These are phyloP conservation scores for Candida adriatica DNA, from an alignment of 805 yeast genomes.

Conservation along the genomic window DNA sequence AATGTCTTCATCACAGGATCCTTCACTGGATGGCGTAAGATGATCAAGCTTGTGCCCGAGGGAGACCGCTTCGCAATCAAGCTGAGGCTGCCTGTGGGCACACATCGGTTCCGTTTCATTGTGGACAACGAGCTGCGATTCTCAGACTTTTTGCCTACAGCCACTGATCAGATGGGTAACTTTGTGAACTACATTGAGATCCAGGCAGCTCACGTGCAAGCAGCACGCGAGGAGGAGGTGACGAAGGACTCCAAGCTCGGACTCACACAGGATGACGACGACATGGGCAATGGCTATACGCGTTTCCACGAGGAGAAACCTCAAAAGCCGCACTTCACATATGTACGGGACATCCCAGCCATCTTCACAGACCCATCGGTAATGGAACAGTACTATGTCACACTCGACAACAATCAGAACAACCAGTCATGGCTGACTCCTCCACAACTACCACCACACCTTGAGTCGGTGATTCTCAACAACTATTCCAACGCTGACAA, in stretches of 20 bases:
- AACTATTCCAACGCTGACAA: slow-evolving; percentile 52
- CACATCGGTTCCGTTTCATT: slow-evolving; percentile 88
- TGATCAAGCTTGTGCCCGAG: slow-evolving; percentile 76
- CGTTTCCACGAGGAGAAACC: slow-evolving; percentile 62
- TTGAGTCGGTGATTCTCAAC: slow-evolving; percentile 88
- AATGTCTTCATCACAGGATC: slow-evolving; percentile 96
- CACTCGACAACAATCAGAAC: slow-evolving; percentile 64
- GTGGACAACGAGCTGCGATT: slow-evolving; percentile 90
- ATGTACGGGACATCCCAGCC: slow-evolving; percentile 69
- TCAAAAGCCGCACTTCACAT: slow-evolving; percentile 26
- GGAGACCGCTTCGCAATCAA: slow-evolving; percentile 55
- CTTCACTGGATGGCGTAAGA: slow-evolving; percentile 96
- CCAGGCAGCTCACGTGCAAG: slow-evolving; percentile 22
- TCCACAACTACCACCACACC: slow-evolving; percentile 94
- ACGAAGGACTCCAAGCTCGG: slow-evolving; percentile 54
- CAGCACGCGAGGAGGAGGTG: slow-evolving; percentile 1
- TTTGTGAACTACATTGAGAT: slow-evolving; percentile 89
- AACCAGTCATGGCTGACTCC: slow-evolving; percentile 71
- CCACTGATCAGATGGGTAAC: slow-evolving; percentile 95
- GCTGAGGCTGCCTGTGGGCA: slow-evolving; percentile 78
- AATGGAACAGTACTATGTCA: slow-evolving; percentile 78
- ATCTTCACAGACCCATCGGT: slow-evolving; percentile 80
- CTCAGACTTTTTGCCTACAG: slow-evolving; percentile 87
- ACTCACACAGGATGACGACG: slow-evolving; percentile 62
- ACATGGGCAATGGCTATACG: slow-evolving; percentile 76